phyloP scores from a whole-genome alignment of 2,329 filamentous ascomycete genomes.

The Fusarium odoratissimum region DNA sequence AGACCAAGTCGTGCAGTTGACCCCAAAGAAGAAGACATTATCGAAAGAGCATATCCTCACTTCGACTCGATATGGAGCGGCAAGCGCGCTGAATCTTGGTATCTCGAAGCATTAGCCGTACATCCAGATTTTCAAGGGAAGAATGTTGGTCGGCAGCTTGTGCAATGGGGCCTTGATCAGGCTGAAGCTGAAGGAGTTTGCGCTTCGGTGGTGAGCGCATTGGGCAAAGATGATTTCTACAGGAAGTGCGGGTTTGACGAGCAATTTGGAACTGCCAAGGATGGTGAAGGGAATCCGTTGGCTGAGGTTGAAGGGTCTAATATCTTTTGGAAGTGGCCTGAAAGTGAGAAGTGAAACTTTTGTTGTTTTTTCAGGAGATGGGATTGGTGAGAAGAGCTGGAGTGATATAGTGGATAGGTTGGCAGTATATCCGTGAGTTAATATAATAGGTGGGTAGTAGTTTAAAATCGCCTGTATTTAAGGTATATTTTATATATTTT shows the following conservation, averaged over 20 bases:
- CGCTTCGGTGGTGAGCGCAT: constrained; percentile 53
- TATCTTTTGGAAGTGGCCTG: constrained; percentile 39
- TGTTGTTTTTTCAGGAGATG: too few species aligned
- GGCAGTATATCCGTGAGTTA: accelerated
- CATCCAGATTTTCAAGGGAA: constrained; percentile 54
- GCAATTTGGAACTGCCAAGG: constrained; percentile 19
- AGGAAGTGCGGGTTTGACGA: constrained; percentile 35
- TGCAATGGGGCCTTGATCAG: constrained; percentile 55
- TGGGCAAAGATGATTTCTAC: constrained; percentile 55
- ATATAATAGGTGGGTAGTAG: accelerated
- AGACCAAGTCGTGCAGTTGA: constrained; percentile 27
- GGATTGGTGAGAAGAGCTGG: background rate
- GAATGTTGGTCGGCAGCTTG: constrained; percentile 52
- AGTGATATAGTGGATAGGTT: background rate
- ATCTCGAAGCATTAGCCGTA: constrained; percentile 52
- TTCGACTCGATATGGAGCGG: constrained; percentile 36
- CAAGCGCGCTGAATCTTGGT: constrained; percentile 47
- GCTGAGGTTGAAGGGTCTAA: constrained; percentile 10
- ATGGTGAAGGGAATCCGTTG: constrained; percentile 30
- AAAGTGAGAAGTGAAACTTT: background rate
- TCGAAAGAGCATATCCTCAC: constrained; percentile 31
- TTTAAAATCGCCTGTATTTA: accelerated
- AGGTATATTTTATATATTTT: accelerated
- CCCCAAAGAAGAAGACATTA: constrained; percentile 20
- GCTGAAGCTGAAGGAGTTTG: constrained; percentile 52